phyloP scores from a whole-genome alignment of 2,329 filamentous ascomycete species.

The Sporothrix phasma region DNA sequence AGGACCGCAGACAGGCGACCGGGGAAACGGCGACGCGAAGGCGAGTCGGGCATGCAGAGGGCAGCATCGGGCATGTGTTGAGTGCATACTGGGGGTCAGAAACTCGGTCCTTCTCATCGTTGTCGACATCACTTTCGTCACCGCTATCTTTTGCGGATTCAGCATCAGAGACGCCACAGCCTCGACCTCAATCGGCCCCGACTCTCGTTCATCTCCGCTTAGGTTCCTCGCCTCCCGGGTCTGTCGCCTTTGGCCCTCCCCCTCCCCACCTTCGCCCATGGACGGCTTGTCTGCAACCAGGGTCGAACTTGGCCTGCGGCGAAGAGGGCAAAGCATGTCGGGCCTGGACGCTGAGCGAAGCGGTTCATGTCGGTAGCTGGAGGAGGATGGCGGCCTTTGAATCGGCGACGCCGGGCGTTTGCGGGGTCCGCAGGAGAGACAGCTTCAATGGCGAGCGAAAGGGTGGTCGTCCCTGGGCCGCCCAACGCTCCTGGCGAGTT shows the following conservation, averaged over 20 bases:
- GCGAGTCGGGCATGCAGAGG: slow-evolving; percentile 19
- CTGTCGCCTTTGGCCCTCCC: not conserved
- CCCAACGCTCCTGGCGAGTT: slow-evolving; percentile 31
- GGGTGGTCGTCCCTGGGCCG: slow-evolving; percentile 21
- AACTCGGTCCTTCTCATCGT: slow-evolving; percentile 16
- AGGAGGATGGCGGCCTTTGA: slow-evolving; percentile 29
- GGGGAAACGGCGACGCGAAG: slow-evolving; percentile 25
- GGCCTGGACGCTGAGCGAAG: not conserved
- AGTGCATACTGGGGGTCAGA: slow-evolving; percentile 17
- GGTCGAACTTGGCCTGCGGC: slow-evolving; percentile 30
- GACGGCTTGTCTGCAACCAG: slow-evolving; percentile 21
- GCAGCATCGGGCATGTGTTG: slow-evolving; percentile 18
- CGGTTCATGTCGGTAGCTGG: slow-evolving; percentile 21
- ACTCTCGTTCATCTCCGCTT: not conserved
- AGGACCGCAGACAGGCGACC: slow-evolving; percentile 31
- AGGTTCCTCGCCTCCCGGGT: slow-evolving; percentile 10
- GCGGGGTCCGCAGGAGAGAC: slow-evolving; percentile 39
- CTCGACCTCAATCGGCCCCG: not conserved
- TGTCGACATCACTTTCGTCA: slow-evolving; percentile 17
- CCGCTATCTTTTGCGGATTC: not conserved
- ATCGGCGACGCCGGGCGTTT: slow-evolving; percentile 27
- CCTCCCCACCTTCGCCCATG: slow-evolving; percentile 8
- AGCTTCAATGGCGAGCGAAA: slow-evolving; percentile 34
- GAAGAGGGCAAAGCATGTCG: slow-evolving; percentile 19
- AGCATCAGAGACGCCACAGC: not conserved